A percentile compares a stretch with the other conserved stretches of the same genome.
Evolutionary conservation across 2,329 filamentous ascomycete species (phyloP).

Genomic region (Aspergillus novofumigatus): DNA sequence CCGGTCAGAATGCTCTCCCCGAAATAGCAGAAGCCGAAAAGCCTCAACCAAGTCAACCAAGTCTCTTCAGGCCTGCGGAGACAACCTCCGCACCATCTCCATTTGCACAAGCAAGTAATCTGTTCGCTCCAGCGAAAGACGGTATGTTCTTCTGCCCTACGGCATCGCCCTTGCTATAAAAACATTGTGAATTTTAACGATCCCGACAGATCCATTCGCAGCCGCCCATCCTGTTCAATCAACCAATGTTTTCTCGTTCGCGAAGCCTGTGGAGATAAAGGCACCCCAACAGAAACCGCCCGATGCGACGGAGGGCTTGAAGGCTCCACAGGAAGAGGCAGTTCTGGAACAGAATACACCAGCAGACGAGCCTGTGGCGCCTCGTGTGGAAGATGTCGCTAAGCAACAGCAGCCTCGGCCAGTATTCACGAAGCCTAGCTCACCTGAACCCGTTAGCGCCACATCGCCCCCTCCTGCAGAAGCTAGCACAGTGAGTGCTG

Average conservation of each 20-base stretch:
- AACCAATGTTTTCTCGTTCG: neutral
- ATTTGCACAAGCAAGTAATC: neutral
- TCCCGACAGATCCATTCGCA: neutral
- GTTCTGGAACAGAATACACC: neutral
- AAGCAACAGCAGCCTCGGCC: neutral
- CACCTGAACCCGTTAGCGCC: neutral
- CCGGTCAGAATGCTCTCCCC: neutral
- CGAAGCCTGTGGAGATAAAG: neutral
- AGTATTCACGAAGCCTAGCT: neutral
- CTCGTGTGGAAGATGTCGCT: neutral
- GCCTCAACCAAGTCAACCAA: neutral
- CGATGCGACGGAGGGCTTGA: neutral
- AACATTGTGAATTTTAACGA: conserved; percentile 3
- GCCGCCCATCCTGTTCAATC: neutral
- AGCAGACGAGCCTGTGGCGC: neutral
- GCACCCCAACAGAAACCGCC: neutral
- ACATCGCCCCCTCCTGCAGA: neutral
- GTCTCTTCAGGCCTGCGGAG: neutral
- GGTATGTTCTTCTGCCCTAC: conserved; percentile 7
- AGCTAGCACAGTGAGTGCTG: neutral
- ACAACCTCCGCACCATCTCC: neutral
- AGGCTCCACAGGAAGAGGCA: neutral
- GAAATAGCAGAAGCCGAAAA: neutral
- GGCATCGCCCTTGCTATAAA: neutral
- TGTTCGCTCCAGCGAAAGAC: conserved; percentile 6